Evolutionary conservation across 805 yeast species (phyloP), one percentile per base, ranked within the genome.

Genomic region (Kuraishia hungarica): DNA sequence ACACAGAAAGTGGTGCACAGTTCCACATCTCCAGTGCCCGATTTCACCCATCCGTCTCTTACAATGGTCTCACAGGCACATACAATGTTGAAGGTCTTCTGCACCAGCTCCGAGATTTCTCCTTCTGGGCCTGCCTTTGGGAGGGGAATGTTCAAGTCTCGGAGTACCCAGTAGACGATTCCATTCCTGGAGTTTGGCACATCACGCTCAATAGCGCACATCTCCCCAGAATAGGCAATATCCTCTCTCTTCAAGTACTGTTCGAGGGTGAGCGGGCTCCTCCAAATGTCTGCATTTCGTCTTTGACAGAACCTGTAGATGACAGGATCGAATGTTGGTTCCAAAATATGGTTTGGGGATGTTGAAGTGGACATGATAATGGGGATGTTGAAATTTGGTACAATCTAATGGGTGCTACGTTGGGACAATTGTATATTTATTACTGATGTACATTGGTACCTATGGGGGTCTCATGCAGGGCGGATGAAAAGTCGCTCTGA

Each of bases 1-100:
- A 84, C 67, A 54, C 81, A 67, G 52, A 75, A 67, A n/a, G 70
- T 58, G 13, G 55, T n/a, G 7, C 50, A 54, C 7, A 47, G 19
- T 35, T 51, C 54, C 2, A 28, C 39, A 1, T 48, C 54, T 1
- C 55, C 43, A 2, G 53, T 59, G 19, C 50, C 39, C 43, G 52
- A 51, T 10, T 47, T 52, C 26, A 53, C 55, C 52, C 49, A 53
- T 53, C 61, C 60, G n/a, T 62, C 63, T 23, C 69, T 58, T 26
- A 64, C 57, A 10, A 69, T 51, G 10, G 63, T 58, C 54, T 70
- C 74, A 57, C 71, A 64, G 2, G 67, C 63, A 53, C 65, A 60
- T 6, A 67, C 64, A 4, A 68, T 61, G 51, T 63, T 60, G 28
- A 54, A 58, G 11, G 59, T 57, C 19, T 50, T 51, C 17, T 13